phyloP scores from a whole-genome alignment of 495 filamentous ascomycete species.

The Tuber melanosporum region DNA sequence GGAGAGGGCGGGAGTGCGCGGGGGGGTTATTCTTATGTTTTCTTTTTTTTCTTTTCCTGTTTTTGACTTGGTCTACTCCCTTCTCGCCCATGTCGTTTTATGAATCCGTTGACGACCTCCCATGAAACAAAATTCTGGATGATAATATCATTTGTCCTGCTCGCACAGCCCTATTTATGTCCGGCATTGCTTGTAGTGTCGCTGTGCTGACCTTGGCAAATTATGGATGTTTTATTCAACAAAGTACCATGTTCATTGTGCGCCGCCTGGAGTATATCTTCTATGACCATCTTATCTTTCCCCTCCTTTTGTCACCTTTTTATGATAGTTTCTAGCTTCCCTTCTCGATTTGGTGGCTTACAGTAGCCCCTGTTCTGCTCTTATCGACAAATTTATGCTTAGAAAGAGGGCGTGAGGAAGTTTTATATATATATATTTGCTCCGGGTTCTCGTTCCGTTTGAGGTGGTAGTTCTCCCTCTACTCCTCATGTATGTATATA shows the following conservation, averaged over 20 bases:
- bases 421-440: background rate
- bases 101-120: background rate
- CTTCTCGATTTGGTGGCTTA: background rate
- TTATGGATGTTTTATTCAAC: background rate
- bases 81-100: background rate
- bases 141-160: background rate
- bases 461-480: background rate
- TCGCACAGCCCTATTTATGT: background rate
- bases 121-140: background rate
- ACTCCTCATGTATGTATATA: too few species aligned
- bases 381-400: background rate
- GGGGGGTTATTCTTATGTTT: background rate
- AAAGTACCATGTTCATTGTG: background rate
- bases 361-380: background rate
- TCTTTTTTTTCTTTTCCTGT: background rate
- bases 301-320: background rate
- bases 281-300: background rate
- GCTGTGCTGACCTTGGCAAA: background rate
- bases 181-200: background rate
- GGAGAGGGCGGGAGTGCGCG: background rate
- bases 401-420: background rate
- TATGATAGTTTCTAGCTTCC: background rate
- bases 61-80: background rate
- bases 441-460: background rate
- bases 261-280: background rate